Evolutionary conservation across 108 stramenopile genomes (phyloP), one percentile per base, ranked within the genome.

Genomic region (Cyclotella choctawhatcheeana): DNA sequence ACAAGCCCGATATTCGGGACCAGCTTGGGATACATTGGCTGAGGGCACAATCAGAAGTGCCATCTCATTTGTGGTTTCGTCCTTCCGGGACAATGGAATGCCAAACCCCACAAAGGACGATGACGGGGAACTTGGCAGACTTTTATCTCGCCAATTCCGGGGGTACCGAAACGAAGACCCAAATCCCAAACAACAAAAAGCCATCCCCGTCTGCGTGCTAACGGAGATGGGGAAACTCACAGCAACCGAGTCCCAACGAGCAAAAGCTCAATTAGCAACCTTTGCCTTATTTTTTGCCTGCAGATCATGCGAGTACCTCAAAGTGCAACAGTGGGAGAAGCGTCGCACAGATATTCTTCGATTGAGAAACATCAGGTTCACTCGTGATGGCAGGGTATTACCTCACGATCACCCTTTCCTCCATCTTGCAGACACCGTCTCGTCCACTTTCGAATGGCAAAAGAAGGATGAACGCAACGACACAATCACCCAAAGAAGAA

Each of bases 101-200:
- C 24, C 20, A 44, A 63, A 63, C 44, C 61, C 61, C 4, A 44
- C 61, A 44, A 24, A 45, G 21, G 56, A 70, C 31, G 58, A 59
- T 8, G 67, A 67, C 53, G 30, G 30, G 6, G 22, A 55, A 35
- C 69, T 25, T 63, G n/a, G 61, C 44, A 5, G 22, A 44, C 44
- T 63, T 63, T 26, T 63, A 63, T 45, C 44, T 13, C 24, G 44
- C 2, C 4, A 27, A 26, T 63, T 33, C 61, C 20, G 27, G 27
- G 5, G 27, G 3, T 63, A 45, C 24, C 6, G 31, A 7, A 63
- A 63, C 44, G 27, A 63, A 44, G 40, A 63, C n/a, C 59, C 59
- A n/a, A 20, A 6, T 7, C n/a, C 5, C 2, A 13, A 56, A 20
- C 55, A 56, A 27, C 55, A 56, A 29, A 27, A 22, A 30, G 55